Evolutionary conservation across 2,329 filamentous ascomycete genomes (phyloP), one percentile per base, ranked within the genome.

Genomic region (Penicillium olsonii): DNA sequence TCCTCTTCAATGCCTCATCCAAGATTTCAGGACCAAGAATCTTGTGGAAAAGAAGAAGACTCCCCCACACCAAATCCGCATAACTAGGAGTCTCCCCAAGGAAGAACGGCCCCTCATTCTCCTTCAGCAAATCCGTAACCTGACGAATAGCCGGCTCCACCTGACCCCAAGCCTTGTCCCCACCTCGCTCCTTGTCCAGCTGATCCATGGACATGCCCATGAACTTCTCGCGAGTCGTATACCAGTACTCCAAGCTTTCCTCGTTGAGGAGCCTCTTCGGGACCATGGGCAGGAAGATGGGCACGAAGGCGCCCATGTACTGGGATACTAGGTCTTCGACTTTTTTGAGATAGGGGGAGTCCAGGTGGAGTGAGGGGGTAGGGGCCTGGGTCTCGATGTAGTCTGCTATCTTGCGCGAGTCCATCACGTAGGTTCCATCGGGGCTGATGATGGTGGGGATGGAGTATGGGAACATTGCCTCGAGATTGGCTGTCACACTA

Each of bases 341-440:
- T 52, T 73, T 75, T 33, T 66, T 37, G 1, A 79, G 70, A 33
- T 77, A 68, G 0, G 79, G 77, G 0, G 80, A 77, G 57, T 85
- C 78, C 2, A 88, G 71, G 53, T 80, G 77, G 2, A 87, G 64
- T 0, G 80, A 72, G 0, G 84, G 85, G 18, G 73, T 67, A 0
- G 86, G 85, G 55, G 87, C 74, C 0, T 71, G 68, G 45, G 76
- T 69, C 61, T 90, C 85, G 27, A 90, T 74, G 15, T 74, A 74
- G 12, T 69, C 56, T 12, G 80, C 83, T 54, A 90, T 90, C 37
- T 70, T 69, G 53, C 70, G 73, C 1, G 83, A 87, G 63, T 90
- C 85, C 80, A 84, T 87, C 8, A 86, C 57, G 60, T 81, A 84
- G 1, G 65, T 78, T 15, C 81, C 82, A 40, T 84, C 78, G 0